Evolutionary conservation across 1,284 basidiomycete species (phyloP), one percentile per base, ranked within the genome.

Genomic region (Agaricales sp.): DNA sequence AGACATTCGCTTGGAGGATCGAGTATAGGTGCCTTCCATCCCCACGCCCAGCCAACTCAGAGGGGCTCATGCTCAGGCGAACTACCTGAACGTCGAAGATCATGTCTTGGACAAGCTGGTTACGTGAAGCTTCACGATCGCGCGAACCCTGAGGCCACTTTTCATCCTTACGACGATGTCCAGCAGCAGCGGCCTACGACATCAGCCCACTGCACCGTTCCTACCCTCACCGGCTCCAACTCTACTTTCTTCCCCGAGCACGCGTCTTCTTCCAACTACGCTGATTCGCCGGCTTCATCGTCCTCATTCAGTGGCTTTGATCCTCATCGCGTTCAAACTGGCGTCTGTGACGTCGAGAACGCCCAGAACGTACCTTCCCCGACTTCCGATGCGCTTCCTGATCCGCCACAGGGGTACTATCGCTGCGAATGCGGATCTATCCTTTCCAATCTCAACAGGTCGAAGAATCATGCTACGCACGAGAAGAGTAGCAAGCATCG

Each of bases 401-500:
- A 41, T 11, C n/a, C 39, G 6, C 39, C 39, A 6, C n/a, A 8
- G 19, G 39, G 39, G 6, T 41, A 11, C 39, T 41, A 41, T 20
- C 39, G 39, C 39, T 41, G 39, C 39, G 39, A 41, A 41, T 41
- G 39, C 18, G 18, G 19, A 6, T 8, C 39, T 8, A 41, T 41
- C 16, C 39, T 41, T 6, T 41, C 39, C 39, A 41, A 16, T 4
- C 6, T 41, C 8, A 41, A 41, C 16, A n/a, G 16, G 16, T 41
- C 39, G 4, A 41, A 41, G 39, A 41, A 41, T 20, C 39, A 41
- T 16, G 39, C 39, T n/a, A 41, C 39, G 39, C 39, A 41, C 16
- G 39, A 41, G 39, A 41, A 41, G 39, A 41, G 39, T 20, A 41
- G 16, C 19, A 41, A 41, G 39, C 39, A 41, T 20, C 39, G 39